phyloP scores from a whole-genome alignment of 2,329 filamentous ascomycete genomes.

The Xylariaceae sp. region DNA sequence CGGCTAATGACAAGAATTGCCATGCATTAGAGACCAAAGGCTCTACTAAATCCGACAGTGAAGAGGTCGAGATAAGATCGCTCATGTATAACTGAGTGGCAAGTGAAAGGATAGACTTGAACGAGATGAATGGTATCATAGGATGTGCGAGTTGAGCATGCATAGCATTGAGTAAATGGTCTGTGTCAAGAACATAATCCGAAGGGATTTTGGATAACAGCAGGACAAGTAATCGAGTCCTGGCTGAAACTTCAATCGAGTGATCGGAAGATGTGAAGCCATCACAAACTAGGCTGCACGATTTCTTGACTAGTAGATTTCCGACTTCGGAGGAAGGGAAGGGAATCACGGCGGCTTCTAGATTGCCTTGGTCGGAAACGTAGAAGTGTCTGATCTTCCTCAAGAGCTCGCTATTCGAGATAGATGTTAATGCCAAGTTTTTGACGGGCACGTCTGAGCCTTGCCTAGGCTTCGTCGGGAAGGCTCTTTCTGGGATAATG shows the following conservation, averaged over 20 bases:
- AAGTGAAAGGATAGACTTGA: slow-evolving; percentile 58
- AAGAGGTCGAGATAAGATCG: slow-evolving; percentile 49
- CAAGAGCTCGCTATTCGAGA: slow-evolving; percentile 52
- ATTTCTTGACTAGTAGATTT: slow-evolving; percentile 63
- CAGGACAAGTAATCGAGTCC: slow-evolving; percentile 58
- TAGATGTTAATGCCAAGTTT: slow-evolving; percentile 28
- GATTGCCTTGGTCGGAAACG: slow-evolving; percentile 65
- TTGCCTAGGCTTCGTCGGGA: slow-evolving; percentile 38
- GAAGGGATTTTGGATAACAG: slow-evolving; percentile 53
- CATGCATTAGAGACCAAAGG: slow-evolving; percentile 72
- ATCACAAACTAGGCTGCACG: slow-evolving; percentile 50
- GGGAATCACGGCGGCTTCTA: slow-evolving; percentile 60
- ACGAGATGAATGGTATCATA: slow-evolving; percentile 50
- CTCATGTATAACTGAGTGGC: slow-evolving; percentile 54
- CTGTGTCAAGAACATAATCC: slow-evolving; percentile 45
- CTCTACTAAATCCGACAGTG: slow-evolving; percentile 62
- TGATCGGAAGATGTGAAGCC: slow-evolving; percentile 42
- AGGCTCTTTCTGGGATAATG: slow-evolving; percentile 63
- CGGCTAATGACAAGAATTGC: slow-evolving; percentile 74
- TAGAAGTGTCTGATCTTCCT: slow-evolving; percentile 66
- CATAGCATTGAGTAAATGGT: slow-evolving; percentile 49
- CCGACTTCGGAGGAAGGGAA: slow-evolving; percentile 55
- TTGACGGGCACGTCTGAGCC: slow-evolving; percentile 25
- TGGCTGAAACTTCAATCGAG: slow-evolving; percentile 51
- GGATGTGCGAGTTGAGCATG: slow-evolving; percentile 43